A percentile compares a stretch with the other conserved stretches of the same genome.
Evolutionary conservation across 2,329 filamentous ascomycete genomes (phyloP).

Genomic region (Bipolaris bicolor): DNA sequence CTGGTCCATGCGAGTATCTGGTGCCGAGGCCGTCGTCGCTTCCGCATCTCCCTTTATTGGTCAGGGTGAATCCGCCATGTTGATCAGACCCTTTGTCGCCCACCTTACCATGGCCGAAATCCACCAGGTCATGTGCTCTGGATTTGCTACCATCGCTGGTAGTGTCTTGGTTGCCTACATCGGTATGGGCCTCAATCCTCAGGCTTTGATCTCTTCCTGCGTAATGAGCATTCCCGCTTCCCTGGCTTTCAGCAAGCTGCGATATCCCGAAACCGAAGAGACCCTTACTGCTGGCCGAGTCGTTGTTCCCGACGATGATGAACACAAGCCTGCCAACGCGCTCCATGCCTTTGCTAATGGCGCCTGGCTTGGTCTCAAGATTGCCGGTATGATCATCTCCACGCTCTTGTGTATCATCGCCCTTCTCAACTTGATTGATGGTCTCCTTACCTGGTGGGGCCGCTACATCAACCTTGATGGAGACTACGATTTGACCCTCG

Average conservation of each 20-base stretch:
- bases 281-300: conserved; percentile 82
- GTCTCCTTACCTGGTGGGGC: conserved; percentile 83
- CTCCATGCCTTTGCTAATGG: conserved; percentile 87
- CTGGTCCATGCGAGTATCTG: conserved; percentile 85
- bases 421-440: conserved; percentile 74
- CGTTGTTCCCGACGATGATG: conserved; percentile 78
- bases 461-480: conserved; percentile 74
- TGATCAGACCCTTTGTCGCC: conserved; percentile 84
- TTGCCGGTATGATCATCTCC: conserved; percentile 80
- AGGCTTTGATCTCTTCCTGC: conserved; percentile 86
- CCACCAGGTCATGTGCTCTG: conserved; percentile 91
- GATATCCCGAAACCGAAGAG: conserved; percentile 87
- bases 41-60: conserved; percentile 93
- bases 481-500: conserved; percentile 71
- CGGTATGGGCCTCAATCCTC: conserved; percentile 77
- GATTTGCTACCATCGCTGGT: conserved; percentile 90
- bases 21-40: conserved; percentile 91
- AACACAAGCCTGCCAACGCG: conserved; percentile 76
- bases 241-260: conserved; percentile 85
- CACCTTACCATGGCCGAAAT: conserved; percentile 87
- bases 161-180: conserved; percentile 88
- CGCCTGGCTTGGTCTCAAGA: conserved; percentile 84
- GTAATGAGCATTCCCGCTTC: conserved; percentile 96
- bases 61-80: conserved; percentile 91
- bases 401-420: conserved; percentile 85